phyloP scores from a whole-genome alignment of 495 filamentous ascomycete species.

The Bacidia gigantensis region DNA sequence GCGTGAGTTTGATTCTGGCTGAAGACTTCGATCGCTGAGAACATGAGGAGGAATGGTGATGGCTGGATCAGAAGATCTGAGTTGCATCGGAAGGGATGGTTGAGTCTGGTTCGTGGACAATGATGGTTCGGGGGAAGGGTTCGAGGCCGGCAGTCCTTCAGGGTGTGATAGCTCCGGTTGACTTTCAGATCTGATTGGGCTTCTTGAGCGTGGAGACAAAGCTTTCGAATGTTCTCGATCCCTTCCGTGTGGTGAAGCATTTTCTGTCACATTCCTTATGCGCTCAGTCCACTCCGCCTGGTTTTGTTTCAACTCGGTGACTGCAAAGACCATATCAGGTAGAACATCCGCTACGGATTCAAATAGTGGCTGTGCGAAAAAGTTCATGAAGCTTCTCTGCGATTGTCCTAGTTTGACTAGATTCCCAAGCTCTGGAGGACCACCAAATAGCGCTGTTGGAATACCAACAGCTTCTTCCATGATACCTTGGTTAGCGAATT shows the following conservation, averaged over 20 bases:
- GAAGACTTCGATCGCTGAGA: neutral
- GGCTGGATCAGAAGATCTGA: neutral
- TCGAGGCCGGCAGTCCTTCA: constrained; percentile 19
- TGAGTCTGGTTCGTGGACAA: constrained; percentile 4
- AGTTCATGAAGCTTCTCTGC: constrained; percentile 90
- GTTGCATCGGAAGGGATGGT: neutral
- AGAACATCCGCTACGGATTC: constrained; percentile 71
- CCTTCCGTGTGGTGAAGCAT: neutral
- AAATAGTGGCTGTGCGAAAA: constrained; percentile 87
- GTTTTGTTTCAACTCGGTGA: constrained; percentile 66
- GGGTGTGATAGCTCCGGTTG: constrained; percentile 20
- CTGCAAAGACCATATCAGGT: constrained; percentile 67
- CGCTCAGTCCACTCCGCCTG: constrained; percentile 49
- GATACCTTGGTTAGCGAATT: constrained; percentile 80
- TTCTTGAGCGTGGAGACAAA: constrained; percentile 13
- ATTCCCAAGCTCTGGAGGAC: constrained; percentile 70
- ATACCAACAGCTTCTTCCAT: constrained; percentile 87
- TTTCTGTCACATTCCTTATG: constrained; percentile 10
- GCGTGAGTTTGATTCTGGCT: constrained; percentile 6
- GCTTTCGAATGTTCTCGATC: constrained; percentile 1
- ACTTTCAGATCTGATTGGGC: constrained; percentile 11
- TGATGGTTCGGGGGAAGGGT: constrained; percentile 2
- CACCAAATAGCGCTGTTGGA: constrained; percentile 67
- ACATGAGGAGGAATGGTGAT: neutral
- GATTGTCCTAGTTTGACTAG: constrained; percentile 67